phyloP scores from a whole-genome alignment of 2,329 filamentous ascomycete genomes.

The Blastomyces parvus region DNA sequence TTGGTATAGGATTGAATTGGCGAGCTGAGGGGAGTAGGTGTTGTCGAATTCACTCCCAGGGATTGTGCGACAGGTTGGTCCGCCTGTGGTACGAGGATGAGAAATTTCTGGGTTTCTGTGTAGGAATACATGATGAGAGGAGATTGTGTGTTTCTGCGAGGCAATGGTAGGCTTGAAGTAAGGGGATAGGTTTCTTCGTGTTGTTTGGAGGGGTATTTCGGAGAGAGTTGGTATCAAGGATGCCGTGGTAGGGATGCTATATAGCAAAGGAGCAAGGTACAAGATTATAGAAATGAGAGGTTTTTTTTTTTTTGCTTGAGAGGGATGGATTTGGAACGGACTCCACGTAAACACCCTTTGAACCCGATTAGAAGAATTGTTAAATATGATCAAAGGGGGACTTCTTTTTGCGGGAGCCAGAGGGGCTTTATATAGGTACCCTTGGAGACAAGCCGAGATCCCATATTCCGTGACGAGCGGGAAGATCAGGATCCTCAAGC shows the following conservation, averaged over 20 bases:
- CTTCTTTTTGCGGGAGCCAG: neutral
- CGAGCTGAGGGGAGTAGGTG: neutral
- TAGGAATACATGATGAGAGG: constrained; percentile 15
- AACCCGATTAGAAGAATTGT: neutral
- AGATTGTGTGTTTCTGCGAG: neutral
- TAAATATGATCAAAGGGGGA: neutral
- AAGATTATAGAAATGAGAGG: neutral
- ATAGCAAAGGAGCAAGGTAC: neutral
- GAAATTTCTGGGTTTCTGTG: constrained; percentile 16
- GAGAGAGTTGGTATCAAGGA: neutral
- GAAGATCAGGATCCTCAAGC: neutral
- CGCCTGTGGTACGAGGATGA: constrained; percentile 17
- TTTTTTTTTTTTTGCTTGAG: neutral
- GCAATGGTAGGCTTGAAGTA: neutral
- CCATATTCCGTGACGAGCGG: neutral
- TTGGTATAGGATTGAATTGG: constrained; percentile 4
- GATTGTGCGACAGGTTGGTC: constrained; percentile 5
- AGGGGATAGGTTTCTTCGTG: neutral
- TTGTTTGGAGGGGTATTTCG: neutral
- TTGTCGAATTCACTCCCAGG: neutral
- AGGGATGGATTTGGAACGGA: neutral
- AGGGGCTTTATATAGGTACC: neutral
- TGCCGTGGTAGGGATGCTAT: neutral
- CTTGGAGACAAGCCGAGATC: neutral
- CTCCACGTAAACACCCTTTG: neutral